Conservation (phyloP, 129 eudicot genomes). For the Helianthus tuberosus region DNA sequence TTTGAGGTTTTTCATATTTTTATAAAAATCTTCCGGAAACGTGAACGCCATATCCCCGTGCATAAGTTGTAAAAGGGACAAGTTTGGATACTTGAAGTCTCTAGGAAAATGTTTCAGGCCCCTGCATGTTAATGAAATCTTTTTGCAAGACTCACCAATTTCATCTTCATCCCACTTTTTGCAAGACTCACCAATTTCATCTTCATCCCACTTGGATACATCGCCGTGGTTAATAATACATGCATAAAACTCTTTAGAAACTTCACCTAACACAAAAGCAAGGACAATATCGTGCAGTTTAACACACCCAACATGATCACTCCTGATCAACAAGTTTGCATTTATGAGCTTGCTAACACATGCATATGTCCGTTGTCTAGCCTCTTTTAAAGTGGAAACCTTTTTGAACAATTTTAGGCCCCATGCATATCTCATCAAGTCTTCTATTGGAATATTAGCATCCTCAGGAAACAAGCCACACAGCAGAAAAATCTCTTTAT, state of each 20-base stretch:
- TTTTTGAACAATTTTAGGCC: not conserved
- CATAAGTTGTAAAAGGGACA: constrained; percentile 8
- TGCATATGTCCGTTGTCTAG: not conserved
- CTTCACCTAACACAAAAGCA: constrained; percentile 2
- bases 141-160: not conserved
- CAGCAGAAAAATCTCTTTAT: not conserved
- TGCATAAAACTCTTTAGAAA: not conserved
- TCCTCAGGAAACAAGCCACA: constrained; percentile 12
- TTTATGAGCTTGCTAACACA: not conserved
- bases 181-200: not conserved
- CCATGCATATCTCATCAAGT: constrained; percentile 14
- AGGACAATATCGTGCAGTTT: constrained; percentile 23
- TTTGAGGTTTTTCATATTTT: not conserved
- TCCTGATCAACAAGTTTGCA: constrained; percentile 8
- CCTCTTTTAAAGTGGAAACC: not conserved
- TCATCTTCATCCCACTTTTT: not conserved
- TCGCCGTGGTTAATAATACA: not conserved
- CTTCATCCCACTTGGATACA: not conserved
- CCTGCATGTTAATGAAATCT: too few relatives aligned
- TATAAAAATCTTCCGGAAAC: not conserved
- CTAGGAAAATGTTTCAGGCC: not conserved
- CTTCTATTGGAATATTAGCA: not conserved
- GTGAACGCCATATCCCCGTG: constrained; percentile 1
- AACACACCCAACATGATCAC: not conserved
- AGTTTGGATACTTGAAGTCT: not conserved